Base-by-base conservation (phyloP, 495 filamentous ascomycete genomes). In the Daldinia decipiens region DNA sequence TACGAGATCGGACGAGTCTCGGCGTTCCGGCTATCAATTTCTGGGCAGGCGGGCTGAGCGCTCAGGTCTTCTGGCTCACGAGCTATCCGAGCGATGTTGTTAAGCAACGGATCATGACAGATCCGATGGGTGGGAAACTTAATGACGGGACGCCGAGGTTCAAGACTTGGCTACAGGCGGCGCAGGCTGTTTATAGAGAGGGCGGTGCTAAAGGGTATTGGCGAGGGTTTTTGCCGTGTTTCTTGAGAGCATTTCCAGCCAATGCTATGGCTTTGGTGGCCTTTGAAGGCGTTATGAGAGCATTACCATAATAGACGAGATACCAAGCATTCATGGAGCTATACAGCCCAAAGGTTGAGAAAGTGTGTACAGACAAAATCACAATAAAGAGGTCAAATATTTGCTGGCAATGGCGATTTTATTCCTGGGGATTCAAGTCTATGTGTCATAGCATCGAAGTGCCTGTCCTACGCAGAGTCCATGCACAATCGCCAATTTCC, bases 51-150 rank as follows among this genome's bases (percentile, higher is more conserved):
- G 95, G 95, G 1, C 82, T 98, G 56, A 92, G 89, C 34, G 95
- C 95, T 0, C 95, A 98, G 82, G 80, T 96, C 39, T 99, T 97
- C 81, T 99, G 95, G 95, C 74, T 97, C 2, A 91, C 90, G 24
- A 90, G 89, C 47, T 99, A 99, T 76, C 95, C 95, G 12, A 91
- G 89, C 32, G 95, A 99, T 75, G 95, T 98, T 13, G 91, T 99
- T 24, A 99, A 99, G 83, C 95, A 98, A 79, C 88, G 93, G n/a
- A 88, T 99, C 57, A 98, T 99, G 95, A 97, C 94, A 19, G 95
- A 98, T 77, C 87, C 89, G 1, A 80, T 99, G 67, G 95, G 90
- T 4, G 88, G 90, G 0, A 85, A 85, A 11, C 78, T 93, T 17
- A 83, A 83, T 9, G 92, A 93, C 67, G 91, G 92, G 6, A 79